Conservation (phyloP, 768 basidiomycete species). For the Russula lepida region DNA sequence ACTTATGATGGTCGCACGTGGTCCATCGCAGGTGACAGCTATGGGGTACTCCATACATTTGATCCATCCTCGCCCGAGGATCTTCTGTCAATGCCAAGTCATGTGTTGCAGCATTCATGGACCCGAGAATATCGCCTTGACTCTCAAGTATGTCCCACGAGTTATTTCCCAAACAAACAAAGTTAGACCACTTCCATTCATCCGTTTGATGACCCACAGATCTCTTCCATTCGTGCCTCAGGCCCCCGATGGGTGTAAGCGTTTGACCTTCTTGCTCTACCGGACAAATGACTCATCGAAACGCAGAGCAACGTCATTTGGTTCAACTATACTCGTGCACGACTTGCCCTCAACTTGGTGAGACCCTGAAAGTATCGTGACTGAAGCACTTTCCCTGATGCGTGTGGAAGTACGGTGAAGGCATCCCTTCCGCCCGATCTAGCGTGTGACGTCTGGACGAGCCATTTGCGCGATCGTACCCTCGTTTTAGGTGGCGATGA, state of each 20-base stretch:
- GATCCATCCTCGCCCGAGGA: neutral
- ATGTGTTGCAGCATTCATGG: slow-evolving; percentile 10
- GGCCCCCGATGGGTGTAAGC: slow-evolving; percentile 20
- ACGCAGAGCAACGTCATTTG: slow-evolving; percentile 20
- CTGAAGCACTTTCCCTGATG: neutral
- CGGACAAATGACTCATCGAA: neutral
- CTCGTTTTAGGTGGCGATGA: slow-evolving; percentile 46
- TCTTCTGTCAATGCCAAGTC: neutral
- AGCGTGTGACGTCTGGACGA: slow-evolving; percentile 48
- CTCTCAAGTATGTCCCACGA: neutral
- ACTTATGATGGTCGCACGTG: neutral
- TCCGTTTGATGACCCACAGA: neutral
- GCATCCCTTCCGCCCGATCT: neutral
- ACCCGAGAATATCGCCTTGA: slow-evolving; percentile 4
- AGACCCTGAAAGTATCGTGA: neutral
- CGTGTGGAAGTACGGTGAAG: neutral
- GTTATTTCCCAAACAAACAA: neutral
- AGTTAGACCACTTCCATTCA: neutral
- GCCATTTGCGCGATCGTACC: slow-evolving; percentile 40
- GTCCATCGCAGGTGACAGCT: slow-evolving; percentile 14
- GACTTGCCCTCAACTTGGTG: slow-evolving; percentile 8
- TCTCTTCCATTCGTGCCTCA: slow-evolving; percentile 20
- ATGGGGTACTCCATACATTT: slow-evolving; percentile 10
- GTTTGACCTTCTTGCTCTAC: neutral
- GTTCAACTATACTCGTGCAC: slow-evolving; percentile 9